Base-by-base conservation (phyloP, 257 asterid species). In the Eucommia ulmoides region DNA sequence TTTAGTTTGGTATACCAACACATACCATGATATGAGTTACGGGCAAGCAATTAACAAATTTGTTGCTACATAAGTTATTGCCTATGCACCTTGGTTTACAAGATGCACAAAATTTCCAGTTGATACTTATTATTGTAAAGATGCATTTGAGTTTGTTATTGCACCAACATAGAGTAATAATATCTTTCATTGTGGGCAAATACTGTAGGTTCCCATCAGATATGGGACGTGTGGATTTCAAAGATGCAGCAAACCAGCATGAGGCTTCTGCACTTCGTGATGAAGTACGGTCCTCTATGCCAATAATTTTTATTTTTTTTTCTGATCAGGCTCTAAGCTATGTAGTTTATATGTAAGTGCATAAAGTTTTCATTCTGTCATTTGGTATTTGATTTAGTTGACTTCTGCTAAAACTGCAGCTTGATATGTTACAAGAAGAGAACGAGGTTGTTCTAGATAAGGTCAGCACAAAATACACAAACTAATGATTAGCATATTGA, bases 361-460 rank as follows among this genome's bases (percentile, higher is more conserved):
- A n/a, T n/a, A n/a, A n/a, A n/a, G n/a, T n/a, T n/a, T n/a, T n/a
- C n/a, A n/a, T n/a, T n/a, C n/a, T n/a, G n/a, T n/a, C n/a, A n/a
- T n/a, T 58, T 54, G 45, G 50, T 23, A 35, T 24, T 20, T 54
- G 41, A 59, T 56, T 53, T 59, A 16, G 51, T 49, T 55, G 44
- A 69, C 65, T 33, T 54, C 18, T 51, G 55, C 51, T 63, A 44
- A 17, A 61, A 62, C 63, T 86, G 79, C 95, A 91, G 99, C 81
- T 91, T 64, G 99, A 91, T 67, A 86, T 91, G 94, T 68, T 86
- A 58, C 95, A 79, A 70, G 99, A 91, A 66, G 99, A 91, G 70
- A 86, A 91, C 66, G 95, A 86, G 23, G 50, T 16, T 55, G 69
- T 91, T 64, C 54, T 77, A 60, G 95, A 91, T 53, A 91, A 91